Percentiles rank a stretch among this genome's conserved stretches.
Evolutionary conservation across 352 stramenopile species (phyloP).

Genomic region (Thraustotheca clavata): DNA sequence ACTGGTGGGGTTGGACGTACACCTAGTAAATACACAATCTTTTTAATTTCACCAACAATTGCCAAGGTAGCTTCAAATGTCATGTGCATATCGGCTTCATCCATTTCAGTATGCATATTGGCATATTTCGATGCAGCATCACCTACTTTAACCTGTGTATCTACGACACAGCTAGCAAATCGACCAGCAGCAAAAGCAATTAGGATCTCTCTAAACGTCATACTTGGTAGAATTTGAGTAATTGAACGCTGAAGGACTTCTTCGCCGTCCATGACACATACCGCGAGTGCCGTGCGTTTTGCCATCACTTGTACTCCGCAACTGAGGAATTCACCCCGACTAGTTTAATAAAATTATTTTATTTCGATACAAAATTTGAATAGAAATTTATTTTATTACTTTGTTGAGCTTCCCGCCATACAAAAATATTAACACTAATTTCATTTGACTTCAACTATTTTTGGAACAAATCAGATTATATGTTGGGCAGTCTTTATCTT

Average conservation of each 20-base stretch:
- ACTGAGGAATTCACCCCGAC: slow-evolving; percentile 9
- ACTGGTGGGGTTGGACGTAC: not conserved
- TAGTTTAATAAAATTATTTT: too few species aligned
- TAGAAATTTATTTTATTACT: too few species aligned
- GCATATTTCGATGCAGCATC: not conserved
- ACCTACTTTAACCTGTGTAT: not conserved
- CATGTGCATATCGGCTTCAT: slow-evolving; percentile 9
- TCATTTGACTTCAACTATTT: too few species aligned
- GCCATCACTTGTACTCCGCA: not conserved
- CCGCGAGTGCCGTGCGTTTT: not conserved
- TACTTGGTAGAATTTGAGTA: slow-evolving; percentile 2
- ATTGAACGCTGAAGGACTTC: not conserved
- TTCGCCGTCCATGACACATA: slow-evolving; percentile 7
- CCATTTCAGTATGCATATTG: slow-evolving; percentile 5
- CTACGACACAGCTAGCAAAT: not conserved
- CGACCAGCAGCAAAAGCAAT: not conserved
- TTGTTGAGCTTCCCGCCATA: too few species aligned
- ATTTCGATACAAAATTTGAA: too few species aligned
- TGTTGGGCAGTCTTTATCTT: too few species aligned
- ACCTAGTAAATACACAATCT: slow-evolving; percentile 2
- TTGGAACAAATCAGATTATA: too few species aligned
- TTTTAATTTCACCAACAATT: slow-evolving; percentile 4
- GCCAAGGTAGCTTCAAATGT: not conserved
- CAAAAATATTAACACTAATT: too few species aligned
- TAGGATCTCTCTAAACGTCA: slow-evolving; percentile 3